Base-by-base conservation (phyloP, 768 basidiomycete genomes). In the Dentipellis fragilis region DNA sequence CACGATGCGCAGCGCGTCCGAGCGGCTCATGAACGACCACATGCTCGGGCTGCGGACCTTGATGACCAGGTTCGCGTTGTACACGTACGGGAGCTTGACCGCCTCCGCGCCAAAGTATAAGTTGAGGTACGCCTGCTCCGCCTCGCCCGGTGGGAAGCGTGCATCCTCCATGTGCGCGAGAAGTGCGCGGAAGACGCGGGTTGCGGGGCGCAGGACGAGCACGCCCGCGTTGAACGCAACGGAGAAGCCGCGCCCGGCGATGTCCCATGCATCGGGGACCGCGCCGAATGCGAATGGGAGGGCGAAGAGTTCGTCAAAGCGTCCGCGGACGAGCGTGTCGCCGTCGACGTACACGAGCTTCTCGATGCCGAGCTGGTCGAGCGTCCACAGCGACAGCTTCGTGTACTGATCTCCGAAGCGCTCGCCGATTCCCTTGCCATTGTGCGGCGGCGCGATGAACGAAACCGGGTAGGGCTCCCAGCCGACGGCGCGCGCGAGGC, bases 41-140 rank as follows among this genome's bases (percentile, higher is more conserved):
- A 74, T 46, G 49, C 38, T 49, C 14, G 64, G 66, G 52, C 63
- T 66, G 36, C 66, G 60, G 46, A 56, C 55, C 63, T 75, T 75
- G 60, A 72, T 70, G 1, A 67, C 72, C 10, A 75, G 63, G 61
- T 75, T 73, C 54, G 67, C 71, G 61, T 74, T 74, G 64, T 75
- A 75, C 35, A 67, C 67, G 52, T 71, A 72, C 10, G 74, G 74
- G 3, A 75, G 65, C 10, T 69, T 64, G 12, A 69, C 58, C 19
- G 59, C 71, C 47, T 65, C 66, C 19, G 69, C 63, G 0, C 64
- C 72, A 52, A 69, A 75, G 62, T 68, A 74, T 23, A 71, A 52
- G 59, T 74, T 75, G 19, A 75, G 62, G 63, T 73, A 74, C 19
- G 71, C 64, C 64, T 74, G 74, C 59, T 74, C 74, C 2, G 73